These are phyloP conservation scores for Brasenia schreberi DNA, from an alignment of 164 flowering plant genomes.

Conservation along the genomic window DNA sequence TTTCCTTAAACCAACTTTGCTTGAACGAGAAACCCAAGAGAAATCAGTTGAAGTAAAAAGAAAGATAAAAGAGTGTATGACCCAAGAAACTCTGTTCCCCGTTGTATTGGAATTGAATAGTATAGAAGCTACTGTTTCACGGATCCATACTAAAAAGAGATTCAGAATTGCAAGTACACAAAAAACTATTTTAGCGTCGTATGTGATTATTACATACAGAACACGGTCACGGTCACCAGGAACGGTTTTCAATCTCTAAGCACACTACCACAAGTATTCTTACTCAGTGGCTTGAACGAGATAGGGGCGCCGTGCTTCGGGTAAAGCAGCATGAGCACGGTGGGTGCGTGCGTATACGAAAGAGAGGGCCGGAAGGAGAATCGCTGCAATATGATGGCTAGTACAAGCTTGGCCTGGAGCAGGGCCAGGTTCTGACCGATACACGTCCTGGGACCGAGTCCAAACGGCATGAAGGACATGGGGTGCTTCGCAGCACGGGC, in stretches of 20 bases:
- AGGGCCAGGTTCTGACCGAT: slow-evolving; percentile 85
- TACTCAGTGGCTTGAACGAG: slow-evolving; percentile 18
- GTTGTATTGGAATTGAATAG: not conserved
- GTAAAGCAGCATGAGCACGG: slow-evolving; percentile 70
- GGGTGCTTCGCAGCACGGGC: slow-evolving; percentile 78
- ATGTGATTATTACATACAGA: not conserved
- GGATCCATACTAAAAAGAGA: too few species aligned
- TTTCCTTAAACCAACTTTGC: not conserved
- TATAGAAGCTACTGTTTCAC: not conserved
- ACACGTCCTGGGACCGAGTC: slow-evolving; percentile 76
- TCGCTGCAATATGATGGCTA: slow-evolving; percentile 52
- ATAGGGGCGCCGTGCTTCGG: slow-evolving; percentile 91
- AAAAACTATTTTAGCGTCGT: not conserved
- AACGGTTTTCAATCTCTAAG: too few species aligned
- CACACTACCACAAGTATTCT: not conserved
- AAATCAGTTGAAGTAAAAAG: not conserved
- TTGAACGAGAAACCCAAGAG: not conserved
- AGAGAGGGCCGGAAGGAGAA: slow-evolving; percentile 55
- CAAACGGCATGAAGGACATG: slow-evolving; percentile 85
- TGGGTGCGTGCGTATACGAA: slow-evolving; percentile 74
- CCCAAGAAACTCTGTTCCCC: not conserved
- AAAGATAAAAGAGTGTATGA: not conserved
- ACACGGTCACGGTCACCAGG: slow-evolving; percentile 1
- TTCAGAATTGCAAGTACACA: not conserved
- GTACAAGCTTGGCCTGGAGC: slow-evolving; percentile 57